phyloP scores from a whole-genome alignment of 305 asterid species.

The Solanum hybrid region DNA sequence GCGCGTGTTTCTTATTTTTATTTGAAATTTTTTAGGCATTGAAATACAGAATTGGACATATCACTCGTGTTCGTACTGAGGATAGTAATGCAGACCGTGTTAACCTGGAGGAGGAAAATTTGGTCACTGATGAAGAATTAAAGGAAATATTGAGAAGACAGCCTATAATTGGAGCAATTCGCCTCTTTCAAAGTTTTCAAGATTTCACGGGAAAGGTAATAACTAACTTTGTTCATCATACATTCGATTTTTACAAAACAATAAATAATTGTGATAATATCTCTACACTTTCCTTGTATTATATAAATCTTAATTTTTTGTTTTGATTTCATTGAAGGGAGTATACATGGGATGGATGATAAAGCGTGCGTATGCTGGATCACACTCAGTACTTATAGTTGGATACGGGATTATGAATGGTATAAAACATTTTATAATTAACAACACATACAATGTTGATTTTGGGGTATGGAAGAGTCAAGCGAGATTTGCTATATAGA shows the following conservation, averaged over 20 bases:
- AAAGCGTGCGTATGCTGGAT: too few species aligned
- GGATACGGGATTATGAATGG: neutral
- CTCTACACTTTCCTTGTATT: neutral
- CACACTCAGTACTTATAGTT: neutral
- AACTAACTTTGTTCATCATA: too few species aligned
- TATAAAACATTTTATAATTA: too few species aligned
- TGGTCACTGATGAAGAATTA: neutral
- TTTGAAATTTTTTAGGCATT: neutral
- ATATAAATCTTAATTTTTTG: too few species aligned
- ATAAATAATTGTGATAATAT: too few species aligned
- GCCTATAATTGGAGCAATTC: neutral
- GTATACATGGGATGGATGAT: neutral
- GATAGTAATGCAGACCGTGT: neutral
- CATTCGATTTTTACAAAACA: too few species aligned
- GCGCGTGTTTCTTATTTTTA: neutral
- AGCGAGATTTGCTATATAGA: neutral
- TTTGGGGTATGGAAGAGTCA: neutral
- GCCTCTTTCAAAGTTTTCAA: neutral
- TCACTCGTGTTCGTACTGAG: neutral
- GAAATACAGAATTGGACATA: neutral
- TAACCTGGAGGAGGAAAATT: neutral
- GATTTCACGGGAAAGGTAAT: neutral
- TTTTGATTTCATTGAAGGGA: neutral
- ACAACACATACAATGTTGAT: neutral
- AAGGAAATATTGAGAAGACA: neutral